Base-by-base conservation (phyloP, 2,329 filamentous ascomycete genomes). In the Pleomassaria siparia region DNA sequence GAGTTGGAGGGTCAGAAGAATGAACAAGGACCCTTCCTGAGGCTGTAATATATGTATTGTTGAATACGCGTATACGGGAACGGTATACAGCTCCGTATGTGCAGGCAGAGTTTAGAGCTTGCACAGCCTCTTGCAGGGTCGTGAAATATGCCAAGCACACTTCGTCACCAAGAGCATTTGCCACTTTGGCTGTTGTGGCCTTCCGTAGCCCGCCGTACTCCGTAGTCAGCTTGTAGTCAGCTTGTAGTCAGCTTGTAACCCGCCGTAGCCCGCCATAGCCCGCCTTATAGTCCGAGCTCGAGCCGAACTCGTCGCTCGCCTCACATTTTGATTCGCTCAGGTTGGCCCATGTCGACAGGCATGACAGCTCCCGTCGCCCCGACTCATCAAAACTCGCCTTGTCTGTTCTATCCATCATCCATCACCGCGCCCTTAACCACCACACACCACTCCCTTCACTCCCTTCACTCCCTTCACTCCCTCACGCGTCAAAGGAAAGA, bases 281-380 rank as follows among this genome's bases (percentile, higher is more conserved):
- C n/a, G n/a, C n/a, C n/a, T n/a, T n/a, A n/a, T n/a, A n/a, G n/a
- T n/a, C n/a, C n/a, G n/a, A n/a, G 32, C 32, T 16, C 32, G 5
- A 30, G 6, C 32, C 32, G 4, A 12, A n/a, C 21, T 18, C n/a
- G 12, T 44, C 42, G 44, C 37, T 41, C 49, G 58, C 56, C 56
- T 61, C 56, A 59, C 43, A 52, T 40, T 48, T 40, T 44, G 37
- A 46, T 56, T 57, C 49, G 52, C 47, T 44, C 24, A 24, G 16
- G 46, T 24, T 20, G n/a, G n/a, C n/a, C 43, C 42, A 36, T 35
- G 35, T 37, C 35, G 29, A 29, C 48, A 28, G 25, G 37, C 39
- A 28, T 46, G 42, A 44, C 43, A 43, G 26, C 42, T 44, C 28
- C 20, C 47, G 20, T 50, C 29, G 48, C 48, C 54, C 50, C 25